Evolutionary conservation across 2,329 filamentous ascomycete genomes (phyloP), one percentile per base, ranked within the genome.

Genomic region (Paradendryphiella salina): DNA sequence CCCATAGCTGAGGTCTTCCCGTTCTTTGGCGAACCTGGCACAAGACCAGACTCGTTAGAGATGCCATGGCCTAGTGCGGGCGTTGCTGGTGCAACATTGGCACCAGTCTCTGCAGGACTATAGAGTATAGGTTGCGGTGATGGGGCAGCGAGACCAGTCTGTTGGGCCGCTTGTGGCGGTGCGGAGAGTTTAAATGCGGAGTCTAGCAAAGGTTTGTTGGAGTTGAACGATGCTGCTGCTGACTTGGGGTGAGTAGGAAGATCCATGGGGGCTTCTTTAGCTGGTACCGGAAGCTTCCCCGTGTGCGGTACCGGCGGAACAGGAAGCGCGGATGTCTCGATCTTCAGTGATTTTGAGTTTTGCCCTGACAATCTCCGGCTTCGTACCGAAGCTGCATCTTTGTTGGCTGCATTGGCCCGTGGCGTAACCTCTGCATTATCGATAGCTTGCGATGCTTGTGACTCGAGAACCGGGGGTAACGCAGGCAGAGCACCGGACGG

Each of bases 271-370:
- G 57, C 64, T 52, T 68, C 70, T 61, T 70, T 71, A 14, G 65
- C 64, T 39, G 63, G 53, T n/a, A 64, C 53, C 13, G 59, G 52
- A 41, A 66, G 66, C 55, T 70, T 71, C 52, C 73, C 70, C 15
- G 70, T 72, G 36, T 72, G 64, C 26, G 69, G 68, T 15, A 61
- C 67, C 21, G 66, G 56, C 39, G 62, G 59, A 21, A 71, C 64
- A 9, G 72, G 72, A 42, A 70, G 75, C 40, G 74, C 59, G 9
- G 73, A 76, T 9, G 91, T 96, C 72, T 96, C 90, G 48, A 97
- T 96, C 75, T 91, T 96, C 42, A 97, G 78, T 65, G 92, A 88
- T 69, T 89, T 92, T 11, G 83, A 77, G 63, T 89, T 90, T 62
- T 90, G 86, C 6, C 88, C 89, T 3, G 92, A 96, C 26, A 96